Conservation (phyloP, 495 filamentous ascomycete genomes). For the Poronia punctata region DNA sequence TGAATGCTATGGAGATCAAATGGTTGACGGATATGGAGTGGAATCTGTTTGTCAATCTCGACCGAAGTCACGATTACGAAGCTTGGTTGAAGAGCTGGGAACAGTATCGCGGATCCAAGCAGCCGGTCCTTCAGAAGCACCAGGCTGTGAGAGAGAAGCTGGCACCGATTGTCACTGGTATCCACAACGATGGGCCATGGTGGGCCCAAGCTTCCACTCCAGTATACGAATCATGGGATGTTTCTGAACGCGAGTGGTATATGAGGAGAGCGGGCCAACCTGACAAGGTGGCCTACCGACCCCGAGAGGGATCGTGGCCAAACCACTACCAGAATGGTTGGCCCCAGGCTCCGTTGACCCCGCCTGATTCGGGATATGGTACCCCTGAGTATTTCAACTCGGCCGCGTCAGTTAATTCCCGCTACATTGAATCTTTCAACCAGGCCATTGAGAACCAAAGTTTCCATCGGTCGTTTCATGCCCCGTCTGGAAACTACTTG, state of each 20-base stretch:
- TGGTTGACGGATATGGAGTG: conserved; percentile 84
- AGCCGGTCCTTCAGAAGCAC: conserved; percentile 40
- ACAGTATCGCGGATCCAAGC: conserved; percentile 62
- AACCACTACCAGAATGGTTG: conserved; percentile 24
- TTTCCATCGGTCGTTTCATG: conserved; percentile 42
- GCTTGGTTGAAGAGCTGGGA: conserved; percentile 83
- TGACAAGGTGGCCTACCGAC: conserved; percentile 35
- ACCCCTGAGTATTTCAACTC: conserved; percentile 45
- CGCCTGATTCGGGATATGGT: conserved; percentile 45
- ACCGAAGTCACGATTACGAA: conserved; percentile 72
- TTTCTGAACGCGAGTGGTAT: conserved; percentile 36
- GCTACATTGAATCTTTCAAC: conserved; percentile 41
- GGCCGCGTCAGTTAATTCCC: conserved; percentile 34
- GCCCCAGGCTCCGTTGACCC: conserved; percentile 37
- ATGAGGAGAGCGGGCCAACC: conserved; percentile 38
- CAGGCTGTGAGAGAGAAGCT: conserved; percentile 37
- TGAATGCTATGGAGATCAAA: conserved; percentile 86
- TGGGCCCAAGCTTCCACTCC: conserved; percentile 25
- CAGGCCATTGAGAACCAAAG: conserved; percentile 30
- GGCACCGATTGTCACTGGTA: conserved; percentile 54
- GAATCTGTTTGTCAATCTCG: conserved; percentile 81
- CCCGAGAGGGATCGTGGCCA: conserved; percentile 43
- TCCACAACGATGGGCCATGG: conserved; percentile 53
- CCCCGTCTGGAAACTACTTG: conserved; percentile 18
- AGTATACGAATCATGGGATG: conserved; percentile 40